phyloP scores from a whole-genome alignment of 768 basidiomycete genomes.

The Termitomyces sp. region DNA sequence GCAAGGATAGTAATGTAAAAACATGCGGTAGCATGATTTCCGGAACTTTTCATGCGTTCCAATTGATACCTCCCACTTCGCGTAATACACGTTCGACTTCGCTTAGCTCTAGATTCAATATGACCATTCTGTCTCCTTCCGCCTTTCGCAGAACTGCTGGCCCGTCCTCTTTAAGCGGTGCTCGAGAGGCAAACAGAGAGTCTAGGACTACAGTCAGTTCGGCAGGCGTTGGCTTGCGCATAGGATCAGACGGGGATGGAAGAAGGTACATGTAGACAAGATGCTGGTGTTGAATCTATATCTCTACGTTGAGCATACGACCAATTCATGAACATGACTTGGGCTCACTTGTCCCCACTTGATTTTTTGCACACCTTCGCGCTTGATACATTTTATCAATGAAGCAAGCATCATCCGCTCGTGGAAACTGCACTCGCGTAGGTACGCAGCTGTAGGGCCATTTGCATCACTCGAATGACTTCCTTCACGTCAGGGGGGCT shows the following conservation, averaged over 20 bases:
- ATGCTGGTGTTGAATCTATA: constrained; percentile 68
- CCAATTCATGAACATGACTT: neutral
- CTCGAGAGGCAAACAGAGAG: constrained; percentile 71
- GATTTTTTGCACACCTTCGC: constrained; percentile 85
- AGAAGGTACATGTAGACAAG: constrained; percentile 63
- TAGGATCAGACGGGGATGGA: constrained; percentile 50
- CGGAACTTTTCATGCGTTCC: constrained; percentile 31
- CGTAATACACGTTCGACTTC: constrained; percentile 85
- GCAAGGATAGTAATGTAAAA: neutral
- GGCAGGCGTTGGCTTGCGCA: constrained; percentile 47
- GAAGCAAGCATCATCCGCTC: constrained; percentile 87
- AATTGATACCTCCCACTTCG: constrained; percentile 66
- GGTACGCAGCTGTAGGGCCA: constrained; percentile 81
- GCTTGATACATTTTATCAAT: constrained; percentile 72
- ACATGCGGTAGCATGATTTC: neutral
- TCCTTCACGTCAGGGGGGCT: constrained; percentile 67
- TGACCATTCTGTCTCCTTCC: constrained; percentile 61
- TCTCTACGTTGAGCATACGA: neutral
- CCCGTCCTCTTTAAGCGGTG: constrained; percentile 68
- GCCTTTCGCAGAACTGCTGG: constrained; percentile 47
- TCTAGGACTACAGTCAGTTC: constrained; percentile 72
- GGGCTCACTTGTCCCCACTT: constrained; percentile 73
- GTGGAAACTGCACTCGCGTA: constrained; percentile 80
- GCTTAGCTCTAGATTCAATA: constrained; percentile 77
- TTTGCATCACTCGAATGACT: constrained; percentile 87